Evolutionary conservation across 257 asterid genomes (phyloP).

Genomic region (Orobanche coerulescens): DNA sequence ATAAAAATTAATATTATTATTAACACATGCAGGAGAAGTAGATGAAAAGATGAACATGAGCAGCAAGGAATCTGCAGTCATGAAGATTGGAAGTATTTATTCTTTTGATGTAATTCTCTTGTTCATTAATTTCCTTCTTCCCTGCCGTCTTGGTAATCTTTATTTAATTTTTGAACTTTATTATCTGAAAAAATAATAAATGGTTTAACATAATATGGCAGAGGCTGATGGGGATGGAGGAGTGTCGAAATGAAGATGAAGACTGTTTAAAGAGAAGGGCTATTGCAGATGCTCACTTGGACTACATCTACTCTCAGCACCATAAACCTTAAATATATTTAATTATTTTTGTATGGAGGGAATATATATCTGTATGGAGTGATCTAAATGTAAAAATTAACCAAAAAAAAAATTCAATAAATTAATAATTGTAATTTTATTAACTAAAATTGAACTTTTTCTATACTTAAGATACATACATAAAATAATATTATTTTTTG

Average conservation of each 20-base stretch:
- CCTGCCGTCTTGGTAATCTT: neutral
- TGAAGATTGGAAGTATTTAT: neutral
- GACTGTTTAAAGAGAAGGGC: slow-evolving; percentile 56
- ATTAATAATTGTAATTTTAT: no score
- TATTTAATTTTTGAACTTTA: neutral
- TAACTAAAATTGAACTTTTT: no score
- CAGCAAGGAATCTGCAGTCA: neutral
- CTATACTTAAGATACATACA: no score
- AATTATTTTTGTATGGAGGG: neutral
- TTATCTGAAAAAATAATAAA: neutral
- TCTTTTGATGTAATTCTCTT: slow-evolving; percentile 15
- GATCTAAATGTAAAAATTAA: no score
- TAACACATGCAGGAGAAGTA: slow-evolving; percentile 10
- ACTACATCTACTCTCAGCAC: slow-evolving; percentile 63
- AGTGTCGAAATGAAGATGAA: slow-evolving; percentile 28
- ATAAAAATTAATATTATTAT: neutral
- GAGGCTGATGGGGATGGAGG: slow-evolving; percentile 22
- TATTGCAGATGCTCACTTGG: slow-evolving; percentile 51
- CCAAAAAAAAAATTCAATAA: no score
- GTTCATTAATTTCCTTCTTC: neutral
- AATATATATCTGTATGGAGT: no score
- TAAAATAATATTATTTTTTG: no score
- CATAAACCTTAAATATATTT: slow-evolving; percentile 31
- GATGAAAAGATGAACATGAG: slow-evolving; percentile 4
- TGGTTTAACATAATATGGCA: neutral